phyloP scores from a whole-genome alignment of 2,329 filamentous ascomycete genomes.

The Trichoderma semiorbis region DNA sequence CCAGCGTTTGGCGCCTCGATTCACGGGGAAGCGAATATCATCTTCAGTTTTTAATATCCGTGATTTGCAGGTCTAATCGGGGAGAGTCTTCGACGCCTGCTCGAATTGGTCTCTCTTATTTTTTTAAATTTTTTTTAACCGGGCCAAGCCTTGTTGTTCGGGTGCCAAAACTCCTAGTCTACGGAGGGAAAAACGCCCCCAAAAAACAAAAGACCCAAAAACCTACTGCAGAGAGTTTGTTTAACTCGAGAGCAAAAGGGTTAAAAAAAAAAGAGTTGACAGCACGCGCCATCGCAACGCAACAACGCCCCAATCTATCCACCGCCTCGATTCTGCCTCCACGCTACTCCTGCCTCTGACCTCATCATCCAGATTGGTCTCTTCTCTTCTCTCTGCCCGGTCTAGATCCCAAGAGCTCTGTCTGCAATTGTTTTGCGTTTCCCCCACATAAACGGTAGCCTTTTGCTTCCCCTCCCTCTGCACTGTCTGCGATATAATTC shows the following conservation, averaged over 20 bases:
- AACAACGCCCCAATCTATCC: conserved; percentile 11
- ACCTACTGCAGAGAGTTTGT: conserved; percentile 7
- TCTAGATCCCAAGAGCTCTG: not conserved
- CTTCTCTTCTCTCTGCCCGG: conserved; percentile 22
- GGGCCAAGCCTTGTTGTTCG: not conserved
- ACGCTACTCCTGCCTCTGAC: conserved; percentile 34
- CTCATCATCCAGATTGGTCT: conserved; percentile 37
- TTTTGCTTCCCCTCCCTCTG: conserved; percentile 23
- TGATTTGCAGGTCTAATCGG: conserved; percentile 6
- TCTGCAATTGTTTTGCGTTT: conserved; percentile 25
- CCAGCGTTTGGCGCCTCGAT: not conserved
- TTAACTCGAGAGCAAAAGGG: not conserved
- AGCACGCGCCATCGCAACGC: conserved; percentile 14
- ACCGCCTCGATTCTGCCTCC: conserved; percentile 22
- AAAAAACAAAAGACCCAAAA: not conserved
- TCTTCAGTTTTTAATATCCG: not conserved
- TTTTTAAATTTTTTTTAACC: not conserved
- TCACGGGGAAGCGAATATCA: not conserved
- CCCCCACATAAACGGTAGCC: conserved; percentile 28
- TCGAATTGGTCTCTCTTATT: conserved; percentile 4
- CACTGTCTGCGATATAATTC: conserved; percentile 36
- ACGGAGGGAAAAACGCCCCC: not conserved
- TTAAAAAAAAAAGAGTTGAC: conserved; percentile 4
- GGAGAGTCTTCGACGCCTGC: not conserved
- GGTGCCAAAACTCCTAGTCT: not conserved